Conservation (phyloP, 345 rosid species). For the Noccaea caerulescens region DNA sequence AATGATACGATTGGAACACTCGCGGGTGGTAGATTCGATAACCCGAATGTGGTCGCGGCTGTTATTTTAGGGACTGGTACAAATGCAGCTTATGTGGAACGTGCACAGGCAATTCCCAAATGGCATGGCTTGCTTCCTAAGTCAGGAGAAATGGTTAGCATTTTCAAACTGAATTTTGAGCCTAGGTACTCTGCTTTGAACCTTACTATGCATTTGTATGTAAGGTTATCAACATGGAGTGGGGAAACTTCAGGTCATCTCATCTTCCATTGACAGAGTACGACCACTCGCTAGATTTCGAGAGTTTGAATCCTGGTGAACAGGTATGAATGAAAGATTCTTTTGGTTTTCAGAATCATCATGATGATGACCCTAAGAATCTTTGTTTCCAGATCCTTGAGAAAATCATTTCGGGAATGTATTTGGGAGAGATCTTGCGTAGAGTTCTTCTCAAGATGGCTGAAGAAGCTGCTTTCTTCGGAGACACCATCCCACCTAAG, state of each 20-base stretch:
- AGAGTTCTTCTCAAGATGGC: constrained; percentile 85
- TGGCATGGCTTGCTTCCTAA: constrained; percentile 82
- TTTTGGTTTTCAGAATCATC: not conserved
- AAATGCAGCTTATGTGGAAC: constrained; percentile 90
- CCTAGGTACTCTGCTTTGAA: not conserved
- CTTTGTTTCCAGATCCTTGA: constrained; percentile 65
- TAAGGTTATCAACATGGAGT: constrained; percentile 95
- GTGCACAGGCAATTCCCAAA: constrained; percentile 75
- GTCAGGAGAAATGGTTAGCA: constrained; percentile 73
- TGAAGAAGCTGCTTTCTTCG: constrained; percentile 85
- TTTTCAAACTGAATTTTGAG: too few species aligned
- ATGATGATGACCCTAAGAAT: too few species aligned
- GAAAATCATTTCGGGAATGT: constrained; percentile 95
- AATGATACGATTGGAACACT: constrained; percentile 91
- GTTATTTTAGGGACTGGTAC: constrained; percentile 94
- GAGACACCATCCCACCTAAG: constrained; percentile 74
- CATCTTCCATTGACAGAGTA: constrained; percentile 85
- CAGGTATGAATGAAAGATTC: constrained; percentile 54
- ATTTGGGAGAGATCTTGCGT: constrained; percentile 91
- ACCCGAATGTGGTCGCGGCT: constrained; percentile 73
- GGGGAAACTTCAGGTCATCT: constrained; percentile 95
- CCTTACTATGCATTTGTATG: constrained; percentile 2
- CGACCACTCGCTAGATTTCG: constrained; percentile 75
- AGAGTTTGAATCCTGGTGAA: constrained; percentile 90
- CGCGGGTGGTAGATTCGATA: constrained; percentile 82